A percentile compares a stretch with the other conserved stretches of the same genome.
phyloP scores from a whole-genome alignment of 1,284 basidiomycete species.

The Irpex sp. region DNA sequence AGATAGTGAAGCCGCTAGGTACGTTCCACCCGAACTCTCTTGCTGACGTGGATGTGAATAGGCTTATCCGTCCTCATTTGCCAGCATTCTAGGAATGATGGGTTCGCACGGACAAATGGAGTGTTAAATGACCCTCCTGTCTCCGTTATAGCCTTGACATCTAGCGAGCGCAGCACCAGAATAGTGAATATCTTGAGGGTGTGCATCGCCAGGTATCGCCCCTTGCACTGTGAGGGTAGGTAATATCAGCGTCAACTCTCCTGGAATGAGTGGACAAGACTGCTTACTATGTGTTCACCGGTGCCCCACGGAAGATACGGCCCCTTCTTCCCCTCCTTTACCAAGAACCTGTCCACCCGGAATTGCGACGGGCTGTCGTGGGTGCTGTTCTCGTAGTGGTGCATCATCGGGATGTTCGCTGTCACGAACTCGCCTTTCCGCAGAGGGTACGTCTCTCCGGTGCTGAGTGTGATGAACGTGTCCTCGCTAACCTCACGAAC shows the following conservation, averaged over 20 bases:
- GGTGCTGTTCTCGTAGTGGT: background rate
- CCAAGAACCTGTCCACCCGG: background rate
- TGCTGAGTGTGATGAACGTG: background rate
- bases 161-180: background rate
- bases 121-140: background rate
- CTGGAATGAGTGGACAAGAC: background rate
- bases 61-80: background rate
- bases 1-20: too few relatives aligned
- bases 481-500: background rate
- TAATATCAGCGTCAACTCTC: background rate
- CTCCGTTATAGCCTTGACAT: background rate
- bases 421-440: background rate
- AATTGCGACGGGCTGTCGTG: background rate
- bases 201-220: background rate
- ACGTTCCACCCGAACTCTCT: too few relatives aligned
- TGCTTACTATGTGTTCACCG: background rate
- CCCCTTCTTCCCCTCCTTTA: background rate
- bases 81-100: background rate
- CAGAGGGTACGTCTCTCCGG: background rate
- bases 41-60: too few relatives aligned
- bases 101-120: background rate
- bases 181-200: background rate
- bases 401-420: background rate
- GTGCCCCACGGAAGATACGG: background rate
- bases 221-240: background rate